Evolutionary conservation across 192 early-diverging fungal species (phyloP).

Genomic region (Radiomyces spectabilis): DNA sequence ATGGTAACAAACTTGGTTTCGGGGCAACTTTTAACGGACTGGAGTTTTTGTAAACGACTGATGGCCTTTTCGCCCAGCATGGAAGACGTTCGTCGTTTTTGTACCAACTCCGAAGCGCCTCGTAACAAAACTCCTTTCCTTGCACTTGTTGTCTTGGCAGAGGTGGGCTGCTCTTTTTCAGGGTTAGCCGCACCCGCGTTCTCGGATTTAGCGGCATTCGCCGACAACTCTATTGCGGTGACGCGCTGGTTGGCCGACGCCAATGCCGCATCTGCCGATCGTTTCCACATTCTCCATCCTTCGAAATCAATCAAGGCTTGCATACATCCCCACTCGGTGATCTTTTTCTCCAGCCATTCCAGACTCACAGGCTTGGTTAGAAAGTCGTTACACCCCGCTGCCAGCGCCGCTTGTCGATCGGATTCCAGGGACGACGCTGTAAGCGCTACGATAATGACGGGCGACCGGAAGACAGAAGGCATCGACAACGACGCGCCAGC

Average conservation of each 20-base stretch:
- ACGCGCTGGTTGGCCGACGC: not conserved
- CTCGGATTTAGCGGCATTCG: too few relatives aligned
- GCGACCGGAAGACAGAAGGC: slow-evolving; percentile 42
- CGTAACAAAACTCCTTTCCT: not conserved
- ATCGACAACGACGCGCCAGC: too few relatives aligned
- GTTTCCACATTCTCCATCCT: slow-evolving; percentile 51
- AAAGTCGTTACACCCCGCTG: slow-evolving; percentile 88
- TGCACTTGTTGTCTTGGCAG: not conserved
- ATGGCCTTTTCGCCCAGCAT: too few relatives aligned
- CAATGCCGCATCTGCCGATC: slow-evolving; percentile 2
- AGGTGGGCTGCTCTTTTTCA: not conserved
- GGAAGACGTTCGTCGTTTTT: too few relatives aligned
- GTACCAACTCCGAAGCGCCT: too few relatives aligned
- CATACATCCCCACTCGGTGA: slow-evolving; percentile 90
- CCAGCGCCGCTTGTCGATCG: slow-evolving; percentile 65
- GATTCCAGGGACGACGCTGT: slow-evolving; percentile 70
- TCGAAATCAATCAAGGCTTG: slow-evolving; percentile 86
- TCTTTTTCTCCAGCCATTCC: slow-evolving; percentile 78
- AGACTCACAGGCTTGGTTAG: slow-evolving; percentile 82
- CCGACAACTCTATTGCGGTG: not conserved
- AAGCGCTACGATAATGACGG: slow-evolving; percentile 83
- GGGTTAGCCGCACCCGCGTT: not conserved
- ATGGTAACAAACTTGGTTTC: too few relatives aligned
- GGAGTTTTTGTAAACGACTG: too few relatives aligned
- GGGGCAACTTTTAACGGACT: too few relatives aligned